Percentiles rank a stretch among this genome's conserved stretches.
Conservation (phyloP, 306 rosid genomes). For the Cicer yamashitae region DNA sequence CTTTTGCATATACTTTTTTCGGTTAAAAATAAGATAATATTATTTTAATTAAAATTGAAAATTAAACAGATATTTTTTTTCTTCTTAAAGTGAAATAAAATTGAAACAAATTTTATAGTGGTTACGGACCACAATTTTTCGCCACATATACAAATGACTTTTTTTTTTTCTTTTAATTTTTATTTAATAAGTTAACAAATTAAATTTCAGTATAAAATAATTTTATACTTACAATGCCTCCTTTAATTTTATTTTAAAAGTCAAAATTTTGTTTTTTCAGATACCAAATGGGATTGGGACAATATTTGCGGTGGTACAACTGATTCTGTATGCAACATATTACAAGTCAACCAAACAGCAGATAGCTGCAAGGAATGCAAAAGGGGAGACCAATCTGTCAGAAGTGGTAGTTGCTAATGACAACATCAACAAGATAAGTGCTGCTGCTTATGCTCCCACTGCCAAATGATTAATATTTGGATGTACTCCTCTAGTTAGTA, state of each 20-base stretch:
- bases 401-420: slow-evolving; percentile 47
- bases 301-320: slow-evolving; percentile 59
- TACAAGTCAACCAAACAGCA: slow-evolving; percentile 70
- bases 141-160: no score
- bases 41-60: no score
- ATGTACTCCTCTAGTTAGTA: not conserved
- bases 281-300: slow-evolving; percentile 83
- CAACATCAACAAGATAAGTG: slow-evolving; percentile 25
- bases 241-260: no score
- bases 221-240: no score
- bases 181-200: no score
- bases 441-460: not conserved
- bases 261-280: slow-evolving; percentile 41
- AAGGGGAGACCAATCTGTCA: slow-evolving; percentile 46
- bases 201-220: no score
- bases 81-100: no score
- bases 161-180: no score
- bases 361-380: slow-evolving; percentile 56
- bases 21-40: no score
- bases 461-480: not conserved
- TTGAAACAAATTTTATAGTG: no score
- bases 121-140: no score
- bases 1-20: not conserved
- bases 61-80: no score
- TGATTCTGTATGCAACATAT: slow-evolving; percentile 71